phyloP scores from a whole-genome alignment of 2,329 filamentous ascomycete genomes.

The Beauveria sp. region DNA sequence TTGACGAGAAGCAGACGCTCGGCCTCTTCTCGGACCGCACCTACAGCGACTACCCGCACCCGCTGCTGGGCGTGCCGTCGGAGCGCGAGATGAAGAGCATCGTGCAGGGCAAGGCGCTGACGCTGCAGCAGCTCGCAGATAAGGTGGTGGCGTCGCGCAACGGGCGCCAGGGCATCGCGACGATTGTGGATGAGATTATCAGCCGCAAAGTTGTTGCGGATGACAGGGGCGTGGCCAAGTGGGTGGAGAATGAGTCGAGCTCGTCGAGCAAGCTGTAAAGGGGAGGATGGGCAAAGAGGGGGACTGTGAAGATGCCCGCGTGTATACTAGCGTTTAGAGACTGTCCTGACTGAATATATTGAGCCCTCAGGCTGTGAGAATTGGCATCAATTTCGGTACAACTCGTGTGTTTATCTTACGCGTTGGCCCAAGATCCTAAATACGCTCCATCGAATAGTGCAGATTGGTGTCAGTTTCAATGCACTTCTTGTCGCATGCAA shows the following conservation, averaged over 20 bases:
- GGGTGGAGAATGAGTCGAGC: conserved; percentile 24
- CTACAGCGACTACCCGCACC: conserved; percentile 68
- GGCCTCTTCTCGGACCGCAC: conserved; percentile 53
- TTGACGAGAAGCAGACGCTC: conserved; percentile 39
- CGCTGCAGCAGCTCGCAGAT: conserved; percentile 51
- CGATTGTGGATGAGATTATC: conserved; percentile 63
- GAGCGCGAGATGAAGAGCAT: conserved; percentile 52
- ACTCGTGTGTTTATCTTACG: too few relatives aligned
- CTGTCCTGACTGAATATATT: background rate
- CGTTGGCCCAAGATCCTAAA: too few relatives aligned
- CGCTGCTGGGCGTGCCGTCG: conserved; percentile 61
- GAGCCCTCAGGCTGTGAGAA: background rate
- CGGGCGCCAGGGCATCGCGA: conserved; percentile 60
- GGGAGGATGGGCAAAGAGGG: background rate
- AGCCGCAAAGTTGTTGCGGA: conserved; percentile 49
- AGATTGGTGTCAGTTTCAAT: too few relatives aligned
- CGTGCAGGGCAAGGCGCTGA: conserved; percentile 32
- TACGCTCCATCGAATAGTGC: too few relatives aligned
- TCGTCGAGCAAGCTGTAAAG: conserved; percentile 25
- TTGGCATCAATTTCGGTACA: too few relatives aligned
- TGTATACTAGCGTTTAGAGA: conserved; percentile 12
- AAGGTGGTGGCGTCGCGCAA: conserved; percentile 52
- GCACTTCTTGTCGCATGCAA: background rate
- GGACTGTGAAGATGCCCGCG: background rate
- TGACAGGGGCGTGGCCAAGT: conserved; percentile 34